Conservation (phyloP, 495 filamentous ascomycete species). For the Tetracladium setigerum region DNA sequence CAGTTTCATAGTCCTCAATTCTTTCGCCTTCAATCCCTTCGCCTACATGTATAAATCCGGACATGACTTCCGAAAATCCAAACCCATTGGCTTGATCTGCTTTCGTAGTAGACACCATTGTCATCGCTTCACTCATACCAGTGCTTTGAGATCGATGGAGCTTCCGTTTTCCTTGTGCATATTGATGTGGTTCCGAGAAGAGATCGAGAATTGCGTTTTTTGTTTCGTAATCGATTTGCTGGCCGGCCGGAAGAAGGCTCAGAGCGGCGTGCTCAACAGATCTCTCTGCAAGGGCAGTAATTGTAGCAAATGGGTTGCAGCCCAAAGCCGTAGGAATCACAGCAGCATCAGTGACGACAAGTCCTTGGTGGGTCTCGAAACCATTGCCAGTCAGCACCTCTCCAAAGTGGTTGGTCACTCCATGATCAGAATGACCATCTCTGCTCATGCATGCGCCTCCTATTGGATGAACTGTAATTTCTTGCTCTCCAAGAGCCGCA, state of each 20-base stretch:
- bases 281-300: constrained; percentile 59
- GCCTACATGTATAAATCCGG: constrained; percentile 50
- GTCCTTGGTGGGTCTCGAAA: constrained; percentile 42
- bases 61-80: constrained; percentile 58
- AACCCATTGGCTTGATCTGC: constrained; percentile 39
- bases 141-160: constrained; percentile 25
- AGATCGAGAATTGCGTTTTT: constrained; percentile 42
- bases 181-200: constrained; percentile 15
- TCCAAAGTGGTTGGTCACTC: constrained; percentile 58
- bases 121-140: constrained; percentile 22
- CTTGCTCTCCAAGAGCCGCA: constrained; percentile 42
- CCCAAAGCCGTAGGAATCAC: constrained; percentile 57
- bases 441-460: constrained; percentile 57
- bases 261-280: constrained; percentile 42
- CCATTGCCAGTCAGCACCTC: constrained; percentile 49
- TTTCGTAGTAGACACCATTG: constrained; percentile 33
- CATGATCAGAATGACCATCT: constrained; percentile 46
- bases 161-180: constrained; percentile 5
- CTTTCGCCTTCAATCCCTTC: constrained; percentile 35
- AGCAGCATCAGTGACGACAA: constrained; percentile 57
- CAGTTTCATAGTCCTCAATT: constrained; percentile 44
- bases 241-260: constrained; percentile 22
- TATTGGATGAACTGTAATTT: constrained; percentile 62
- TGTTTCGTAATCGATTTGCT: constrained; percentile 36
- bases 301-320: constrained; percentile 64